A percentile compares a stretch with the other conserved stretches of the same genome.
Evolutionary conservation across 495 filamentous ascomycete genomes (phyloP).

Genomic region (Neurospora cerealis): DNA sequence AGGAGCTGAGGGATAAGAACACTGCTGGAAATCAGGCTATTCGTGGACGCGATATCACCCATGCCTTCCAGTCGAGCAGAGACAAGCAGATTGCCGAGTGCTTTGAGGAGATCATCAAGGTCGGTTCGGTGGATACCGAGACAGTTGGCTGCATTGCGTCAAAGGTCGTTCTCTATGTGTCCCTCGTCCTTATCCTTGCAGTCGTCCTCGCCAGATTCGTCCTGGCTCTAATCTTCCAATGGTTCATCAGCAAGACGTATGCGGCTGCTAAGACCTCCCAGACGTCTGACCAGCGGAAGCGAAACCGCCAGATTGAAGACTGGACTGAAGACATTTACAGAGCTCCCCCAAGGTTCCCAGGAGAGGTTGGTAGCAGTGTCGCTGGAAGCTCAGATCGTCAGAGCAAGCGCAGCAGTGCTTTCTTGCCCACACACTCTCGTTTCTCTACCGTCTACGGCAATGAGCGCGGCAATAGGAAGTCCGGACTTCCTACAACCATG

Average conservation of each 20-base stretch:
- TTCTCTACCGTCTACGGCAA: conserved; percentile 87
- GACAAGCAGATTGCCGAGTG: conserved; percentile 81
- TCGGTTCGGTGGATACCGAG: conserved; percentile 90
- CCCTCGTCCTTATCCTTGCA: conserved; percentile 83
- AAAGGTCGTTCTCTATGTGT: conserved; percentile 92
- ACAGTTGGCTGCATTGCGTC: conserved; percentile 97
- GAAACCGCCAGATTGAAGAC: conserved; percentile 92
- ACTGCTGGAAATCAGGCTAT: conserved; percentile 54
- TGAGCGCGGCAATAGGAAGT: conserved; percentile 42
- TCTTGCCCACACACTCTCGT: conserved; percentile 76
- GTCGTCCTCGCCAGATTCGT: conserved; percentile 81
- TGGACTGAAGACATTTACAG: conserved; percentile 98
- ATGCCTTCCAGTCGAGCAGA: conserved; percentile 61
- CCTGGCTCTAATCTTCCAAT: conserved; percentile 87
- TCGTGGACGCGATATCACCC: conserved; percentile 83
- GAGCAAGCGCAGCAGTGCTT: conserved; percentile 72
- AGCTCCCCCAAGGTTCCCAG: conserved; percentile 65
- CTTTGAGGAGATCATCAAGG: conserved; percentile 84
- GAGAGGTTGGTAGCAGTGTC: conserved; percentile 52
- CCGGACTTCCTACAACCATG: conserved; percentile 77
- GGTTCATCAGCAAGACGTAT: conserved; percentile 80
- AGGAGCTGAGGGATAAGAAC: conserved; percentile 52
- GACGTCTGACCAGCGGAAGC: conserved; percentile 59
- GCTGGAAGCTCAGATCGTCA: conserved; percentile 50
- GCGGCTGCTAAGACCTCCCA: conserved; percentile 67